These are phyloP conservation scores for Amylostereum areolatum DNA, from an alignment of 1,284 basidiomycete species.

Conservation along the genomic window DNA sequence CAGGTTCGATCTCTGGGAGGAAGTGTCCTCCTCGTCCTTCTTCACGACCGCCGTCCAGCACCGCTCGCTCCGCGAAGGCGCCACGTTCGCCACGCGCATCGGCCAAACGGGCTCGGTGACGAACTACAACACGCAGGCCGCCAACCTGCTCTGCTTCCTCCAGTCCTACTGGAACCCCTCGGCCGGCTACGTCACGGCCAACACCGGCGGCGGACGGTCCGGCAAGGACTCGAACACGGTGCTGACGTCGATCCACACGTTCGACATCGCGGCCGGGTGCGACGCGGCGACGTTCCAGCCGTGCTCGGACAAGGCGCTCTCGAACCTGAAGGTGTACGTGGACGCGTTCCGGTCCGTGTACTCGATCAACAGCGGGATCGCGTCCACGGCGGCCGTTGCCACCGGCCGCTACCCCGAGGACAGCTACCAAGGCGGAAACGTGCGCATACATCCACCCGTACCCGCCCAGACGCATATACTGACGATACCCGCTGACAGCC, in stretches of 20 bases:
- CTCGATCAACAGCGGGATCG: constrained; percentile 38
- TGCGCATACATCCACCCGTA: constrained; percentile 16
- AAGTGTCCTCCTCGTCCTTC: constrained; percentile 38
- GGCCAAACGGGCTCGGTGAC: constrained; percentile 26
- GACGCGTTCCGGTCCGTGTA: constrained; percentile 50
- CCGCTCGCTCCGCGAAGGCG: constrained; percentile 36
- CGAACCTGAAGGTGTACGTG: constrained; percentile 45
- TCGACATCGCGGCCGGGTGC: constrained; percentile 45
- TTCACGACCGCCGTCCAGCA: constrained; percentile 43
- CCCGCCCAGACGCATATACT: neutral
- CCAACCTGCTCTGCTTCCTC: constrained; percentile 36
- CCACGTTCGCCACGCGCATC: constrained; percentile 28
- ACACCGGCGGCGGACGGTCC: constrained; percentile 34
- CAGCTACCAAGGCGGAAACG: constrained; percentile 47
- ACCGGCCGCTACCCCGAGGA: constrained; percentile 55
- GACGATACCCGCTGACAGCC: constrained; percentile 21
- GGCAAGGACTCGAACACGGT: constrained; percentile 40
- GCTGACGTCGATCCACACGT: constrained; percentile 40
- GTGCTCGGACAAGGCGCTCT: constrained; percentile 50
- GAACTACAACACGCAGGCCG: constrained; percentile 32
- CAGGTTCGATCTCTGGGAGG: constrained; percentile 46
- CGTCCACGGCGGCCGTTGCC: constrained; percentile 36
- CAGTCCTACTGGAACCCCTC: constrained; percentile 38
- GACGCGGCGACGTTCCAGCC: constrained; percentile 51
- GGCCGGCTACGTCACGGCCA: constrained; percentile 30